Evolutionary conservation across 78 protist genomes (phyloP).

Genomic region (Neovahlkampfia damariscottae): DNA sequence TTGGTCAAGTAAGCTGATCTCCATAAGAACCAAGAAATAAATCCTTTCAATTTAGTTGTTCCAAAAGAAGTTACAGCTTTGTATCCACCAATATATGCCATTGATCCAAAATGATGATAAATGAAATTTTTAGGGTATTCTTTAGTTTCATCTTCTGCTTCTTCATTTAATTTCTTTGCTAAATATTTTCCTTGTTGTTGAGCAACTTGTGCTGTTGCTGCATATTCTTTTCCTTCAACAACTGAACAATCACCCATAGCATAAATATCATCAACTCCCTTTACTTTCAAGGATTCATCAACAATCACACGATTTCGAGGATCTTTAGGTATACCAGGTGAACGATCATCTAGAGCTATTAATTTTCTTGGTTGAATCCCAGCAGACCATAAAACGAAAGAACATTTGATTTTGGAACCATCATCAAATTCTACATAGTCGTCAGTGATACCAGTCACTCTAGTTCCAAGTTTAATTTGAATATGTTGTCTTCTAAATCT

Average conservation of each 20-base stretch:
- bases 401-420: background rate
- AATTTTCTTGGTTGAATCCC: background rate
- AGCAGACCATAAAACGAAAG: constrained; percentile 15
- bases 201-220: constrained; percentile 60
- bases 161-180: constrained; percentile 13
- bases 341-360: background rate
- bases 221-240: constrained; percentile 19
- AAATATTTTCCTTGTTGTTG: constrained; percentile 40
- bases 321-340: background rate
- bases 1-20: constrained; percentile 59
- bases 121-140: constrained; percentile 15
- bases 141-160: background rate
- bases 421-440: background rate
- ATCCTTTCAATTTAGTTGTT: constrained; percentile 28
- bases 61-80: constrained; percentile 1
- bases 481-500: background rate
- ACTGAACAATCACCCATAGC: constrained; percentile 58
- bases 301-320: background rate
- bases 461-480: background rate
- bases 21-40: constrained; percentile 51
- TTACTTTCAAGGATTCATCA: background rate
- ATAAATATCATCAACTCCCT: constrained; percentile 2
- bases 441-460: background rate
- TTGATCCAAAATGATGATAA: constrained; percentile 38
- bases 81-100: constrained; percentile 51